phyloP scores from a whole-genome alignment of 140 eudicot genomes.

The Eryngium alpinum region DNA sequence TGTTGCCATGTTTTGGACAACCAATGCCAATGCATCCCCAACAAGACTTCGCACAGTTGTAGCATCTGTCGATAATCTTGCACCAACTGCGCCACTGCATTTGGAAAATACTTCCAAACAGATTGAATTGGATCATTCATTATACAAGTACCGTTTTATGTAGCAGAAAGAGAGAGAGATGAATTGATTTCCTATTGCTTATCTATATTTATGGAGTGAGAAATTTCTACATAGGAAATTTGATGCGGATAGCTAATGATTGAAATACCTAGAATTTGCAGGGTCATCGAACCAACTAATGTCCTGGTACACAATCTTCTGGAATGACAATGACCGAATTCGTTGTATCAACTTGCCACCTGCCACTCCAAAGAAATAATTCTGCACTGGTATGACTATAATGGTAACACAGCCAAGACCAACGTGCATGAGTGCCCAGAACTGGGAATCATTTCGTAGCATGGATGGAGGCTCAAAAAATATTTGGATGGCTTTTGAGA shows the following conservation, averaged over 20 bases:
- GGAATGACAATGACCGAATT: constrained; percentile 41
- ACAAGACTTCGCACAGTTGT: constrained; percentile 25
- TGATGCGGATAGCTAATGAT: not conserved
- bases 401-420: constrained; percentile 28
- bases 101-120: no score
- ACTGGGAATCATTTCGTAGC: constrained; percentile 33
- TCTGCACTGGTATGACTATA: constrained; percentile 38
- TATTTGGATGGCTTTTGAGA: constrained; percentile 43
- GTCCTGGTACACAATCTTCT: constrained; percentile 56
- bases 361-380: constrained; percentile 50
- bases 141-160: not conserved
- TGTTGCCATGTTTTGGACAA: constrained; percentile 29
- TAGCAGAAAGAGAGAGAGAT: not conserved
- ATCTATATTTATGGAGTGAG: no score
- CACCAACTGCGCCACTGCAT: constrained; percentile 37
- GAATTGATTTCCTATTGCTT: not conserved
- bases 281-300: constrained; percentile 70
- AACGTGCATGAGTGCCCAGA: constrained; percentile 49
- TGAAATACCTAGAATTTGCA: constrained; percentile 46
- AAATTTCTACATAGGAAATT: not conserved
- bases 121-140: not conserved
- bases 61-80: constrained; percentile 39
- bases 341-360: constrained; percentile 50
- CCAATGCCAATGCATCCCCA: constrained; percentile 28
- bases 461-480: constrained; percentile 37